These are phyloP conservation scores for Steccherinum ochraceum DNA, from an alignment of 768 basidiomycete genomes.

Conservation along the genomic window DNA sequence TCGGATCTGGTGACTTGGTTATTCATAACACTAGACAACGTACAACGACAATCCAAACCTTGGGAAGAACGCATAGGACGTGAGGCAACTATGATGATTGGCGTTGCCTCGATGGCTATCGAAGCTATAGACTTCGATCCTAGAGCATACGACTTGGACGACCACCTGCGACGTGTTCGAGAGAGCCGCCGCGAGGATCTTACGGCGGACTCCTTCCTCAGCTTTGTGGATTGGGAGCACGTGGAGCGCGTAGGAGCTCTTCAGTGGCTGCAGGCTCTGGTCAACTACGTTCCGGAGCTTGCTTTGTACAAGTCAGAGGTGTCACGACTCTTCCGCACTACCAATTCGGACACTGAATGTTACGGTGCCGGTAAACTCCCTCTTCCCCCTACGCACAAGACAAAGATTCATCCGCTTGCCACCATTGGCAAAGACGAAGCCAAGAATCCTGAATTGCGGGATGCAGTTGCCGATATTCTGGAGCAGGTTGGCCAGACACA, in stretches of 20 bases:
- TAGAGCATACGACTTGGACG: conserved; percentile 17
- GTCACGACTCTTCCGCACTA: conserved; percentile 17
- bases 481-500: conserved; percentile 24
- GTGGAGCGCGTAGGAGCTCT: conserved; percentile 19
- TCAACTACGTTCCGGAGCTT: conserved; percentile 22
- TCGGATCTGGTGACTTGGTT: not conserved
- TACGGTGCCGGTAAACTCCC: conserved; percentile 13
- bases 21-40: not conserved
- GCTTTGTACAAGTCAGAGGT: conserved; percentile 8
- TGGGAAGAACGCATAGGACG: conserved; percentile 24
- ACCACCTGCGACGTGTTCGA: conserved; percentile 6
- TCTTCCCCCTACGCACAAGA: conserved; percentile 1
- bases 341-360: too few species aligned
- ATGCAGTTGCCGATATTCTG: conserved; percentile 27
- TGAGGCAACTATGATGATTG: conserved; percentile 23
- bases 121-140: conserved; percentile 13
- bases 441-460: conserved; percentile 23
- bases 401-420: conserved; percentile 23
- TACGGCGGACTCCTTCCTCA: conserved; percentile 18
- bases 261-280: conserved; percentile 23
- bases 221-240: conserved; percentile 21
- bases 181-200: conserved; percentile 11
- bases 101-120: conserved; percentile 20
- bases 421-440: conserved; percentile 25
- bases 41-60: conserved; percentile 23